Percentiles rank a stretch among this genome's conserved stretches.
phyloP scores from a whole-genome alignment of 1,284 basidiomycete genomes.

The Irpex sp. region DNA sequence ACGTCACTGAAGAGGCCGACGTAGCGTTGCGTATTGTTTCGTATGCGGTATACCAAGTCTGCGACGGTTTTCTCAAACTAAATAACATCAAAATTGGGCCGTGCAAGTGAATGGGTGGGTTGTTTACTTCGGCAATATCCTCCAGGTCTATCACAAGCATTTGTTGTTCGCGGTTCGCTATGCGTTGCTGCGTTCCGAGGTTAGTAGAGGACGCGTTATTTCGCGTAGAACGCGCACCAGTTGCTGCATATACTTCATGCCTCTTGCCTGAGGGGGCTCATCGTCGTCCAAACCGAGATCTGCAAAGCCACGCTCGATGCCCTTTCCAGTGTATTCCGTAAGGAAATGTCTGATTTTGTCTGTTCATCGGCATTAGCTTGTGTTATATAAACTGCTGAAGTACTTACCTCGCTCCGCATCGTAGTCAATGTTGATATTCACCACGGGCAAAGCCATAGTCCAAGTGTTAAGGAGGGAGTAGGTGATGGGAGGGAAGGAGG shows the following conservation, averaged over 20 bases:
- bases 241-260: slow-evolving; percentile 86
- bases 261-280: slow-evolving; percentile 38
- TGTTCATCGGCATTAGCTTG: slow-evolving; percentile 25
- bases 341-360: slow-evolving; percentile 72
- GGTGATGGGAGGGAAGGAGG: slow-evolving; percentile 1
- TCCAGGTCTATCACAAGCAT: slow-evolving; percentile 82
- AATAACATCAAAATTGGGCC: not conserved
- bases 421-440: slow-evolving; percentile 49
- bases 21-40: slow-evolving; percentile 88
- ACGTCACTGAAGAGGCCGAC: slow-evolving; percentile 87
- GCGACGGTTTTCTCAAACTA: slow-evolving; percentile 65
- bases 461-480: not conserved
- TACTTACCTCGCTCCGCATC: slow-evolving; percentile 37
- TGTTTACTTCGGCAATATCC: slow-evolving; percentile 65
- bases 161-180: slow-evolving; percentile 91
- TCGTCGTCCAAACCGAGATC: slow-evolving; percentile 70
- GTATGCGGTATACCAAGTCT: slow-evolving; percentile 74
- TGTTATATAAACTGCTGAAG: slow-evolving; percentile 2
- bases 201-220: slow-evolving; percentile 16
- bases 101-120: not conserved
- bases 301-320: slow-evolving; percentile 65
- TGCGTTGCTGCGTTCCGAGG: slow-evolving; percentile 63
- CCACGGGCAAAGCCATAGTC: slow-evolving; percentile 46
- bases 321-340: slow-evolving; percentile 64
- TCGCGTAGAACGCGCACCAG: slow-evolving; percentile 53